Percentiles rank a stretch among this genome's conserved stretches.
Evolutionary conservation across 108 stramenopile species (phyloP).

Genomic region (Craspedostauros australis): DNA sequence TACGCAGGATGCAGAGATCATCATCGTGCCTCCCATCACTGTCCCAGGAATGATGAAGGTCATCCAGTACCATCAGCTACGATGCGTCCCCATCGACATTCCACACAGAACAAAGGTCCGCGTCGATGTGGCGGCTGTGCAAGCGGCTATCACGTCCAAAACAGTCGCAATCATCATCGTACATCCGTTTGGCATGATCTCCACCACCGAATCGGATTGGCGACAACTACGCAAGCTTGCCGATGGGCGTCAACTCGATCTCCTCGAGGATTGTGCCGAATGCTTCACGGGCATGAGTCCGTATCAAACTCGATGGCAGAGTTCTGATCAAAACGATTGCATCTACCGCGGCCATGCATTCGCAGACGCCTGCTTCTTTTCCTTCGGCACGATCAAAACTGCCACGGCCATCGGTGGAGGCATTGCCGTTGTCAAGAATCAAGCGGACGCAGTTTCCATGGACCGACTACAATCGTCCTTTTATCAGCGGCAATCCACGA

Average conservation of each 20-base stretch:
- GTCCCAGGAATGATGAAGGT: constrained; percentile 78
- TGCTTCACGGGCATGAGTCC: constrained; percentile 56
- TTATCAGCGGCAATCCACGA: constrained; percentile 38
- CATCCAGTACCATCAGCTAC: constrained; percentile 40
- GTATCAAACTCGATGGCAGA: too few relatives aligned
- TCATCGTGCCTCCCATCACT: constrained; percentile 66
- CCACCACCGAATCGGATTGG: constrained; percentile 16
- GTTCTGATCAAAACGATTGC: constrained; percentile 1
- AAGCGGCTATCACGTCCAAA: constrained; percentile 40
- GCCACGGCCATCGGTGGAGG: constrained; percentile 80
- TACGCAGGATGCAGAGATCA: constrained; percentile 51
- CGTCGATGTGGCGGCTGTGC: constrained; percentile 33
- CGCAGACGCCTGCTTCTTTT: constrained; percentile 60
- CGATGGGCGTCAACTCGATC: constrained; percentile 34
- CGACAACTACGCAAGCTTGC: constrained; percentile 35
- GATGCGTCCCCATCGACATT: constrained; percentile 66
- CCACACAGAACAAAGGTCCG: constrained; percentile 14
- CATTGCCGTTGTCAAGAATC: constrained; percentile 25
- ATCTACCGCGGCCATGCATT: constrained; percentile 27
- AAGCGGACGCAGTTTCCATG: constrained; percentile 28
- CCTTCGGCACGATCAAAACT: constrained; percentile 86
- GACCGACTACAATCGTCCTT: constrained; percentile 47
- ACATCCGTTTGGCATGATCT: constrained; percentile 71
- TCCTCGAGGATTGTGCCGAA: constrained; percentile 85
- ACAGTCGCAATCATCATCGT: constrained; percentile 80